Evolutionary conservation across 768 basidiomycete species (phyloP).

Genomic region (Hygrocybe coccinea): DNA sequence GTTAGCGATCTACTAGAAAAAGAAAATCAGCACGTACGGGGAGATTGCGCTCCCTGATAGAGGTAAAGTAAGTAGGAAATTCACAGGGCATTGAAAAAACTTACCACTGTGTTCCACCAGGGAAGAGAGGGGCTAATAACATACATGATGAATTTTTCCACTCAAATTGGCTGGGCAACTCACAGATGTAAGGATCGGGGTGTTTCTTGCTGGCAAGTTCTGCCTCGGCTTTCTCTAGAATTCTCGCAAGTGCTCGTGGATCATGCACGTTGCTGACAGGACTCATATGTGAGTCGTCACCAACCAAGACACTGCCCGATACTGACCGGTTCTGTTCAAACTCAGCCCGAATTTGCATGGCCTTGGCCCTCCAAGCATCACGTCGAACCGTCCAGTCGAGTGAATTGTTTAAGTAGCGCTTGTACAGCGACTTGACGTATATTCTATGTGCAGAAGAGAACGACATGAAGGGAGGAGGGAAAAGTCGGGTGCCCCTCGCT

Average conservation of each 20-base stretch:
- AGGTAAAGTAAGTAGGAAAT: slow-evolving; percentile 8
- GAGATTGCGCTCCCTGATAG: slow-evolving; percentile 68
- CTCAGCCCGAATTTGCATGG: slow-evolving; percentile 81
- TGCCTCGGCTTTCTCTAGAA: slow-evolving; percentile 78
- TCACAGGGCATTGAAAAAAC: slow-evolving; percentile 25
- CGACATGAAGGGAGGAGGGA: slow-evolving; percentile 23
- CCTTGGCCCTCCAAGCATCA: slow-evolving; percentile 81
- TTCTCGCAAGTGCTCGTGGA: slow-evolving; percentile 71
- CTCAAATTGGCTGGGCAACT: slow-evolving; percentile 32
- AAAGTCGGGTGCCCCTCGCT: not conserved
- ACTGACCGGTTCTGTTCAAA: slow-evolving; percentile 89
- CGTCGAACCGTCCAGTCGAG: slow-evolving; percentile 87
- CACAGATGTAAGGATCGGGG: slow-evolving; percentile 92
- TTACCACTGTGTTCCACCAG: slow-evolving; percentile 95
- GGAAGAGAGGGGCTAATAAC: slow-evolving; percentile 64
- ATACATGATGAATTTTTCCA: not conserved
- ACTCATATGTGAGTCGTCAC: not conserved
- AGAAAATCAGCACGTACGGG: slow-evolving; percentile 51
- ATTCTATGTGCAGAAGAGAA: slow-evolving; percentile 73
- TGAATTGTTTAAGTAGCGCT: slow-evolving; percentile 77
- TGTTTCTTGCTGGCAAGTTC: slow-evolving; percentile 62
- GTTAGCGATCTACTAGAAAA: slow-evolving; percentile 11
- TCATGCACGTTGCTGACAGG: slow-evolving; percentile 71
- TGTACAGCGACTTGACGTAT: slow-evolving; percentile 91
- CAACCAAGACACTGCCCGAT: not conserved